phyloP scores from a whole-genome alignment of 2,329 filamentous ascomycete genomes.

The Aureobasidium musti region DNA sequence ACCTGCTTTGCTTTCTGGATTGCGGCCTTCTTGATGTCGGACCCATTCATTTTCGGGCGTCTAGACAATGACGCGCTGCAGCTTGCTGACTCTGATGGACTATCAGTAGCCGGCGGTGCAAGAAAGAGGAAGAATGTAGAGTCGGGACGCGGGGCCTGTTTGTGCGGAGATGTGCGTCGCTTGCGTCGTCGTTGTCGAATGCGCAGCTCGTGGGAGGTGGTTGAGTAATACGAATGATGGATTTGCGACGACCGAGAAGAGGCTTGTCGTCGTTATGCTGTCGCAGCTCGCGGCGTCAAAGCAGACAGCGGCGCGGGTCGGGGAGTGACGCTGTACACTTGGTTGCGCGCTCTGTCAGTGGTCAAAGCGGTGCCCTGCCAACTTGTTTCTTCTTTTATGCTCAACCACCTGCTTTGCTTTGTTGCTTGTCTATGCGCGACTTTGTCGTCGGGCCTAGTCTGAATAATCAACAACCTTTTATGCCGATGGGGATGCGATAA shows the following conservation, averaged over 20 bases:
- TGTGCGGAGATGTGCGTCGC: constrained; percentile 2
- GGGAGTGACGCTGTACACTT: constrained; percentile 13
- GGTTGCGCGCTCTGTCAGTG: neutral
- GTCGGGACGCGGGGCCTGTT: neutral
- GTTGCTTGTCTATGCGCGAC: constrained; percentile 17
- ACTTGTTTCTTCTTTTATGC: constrained; percentile 1
- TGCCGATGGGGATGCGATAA: constrained; percentile 22
- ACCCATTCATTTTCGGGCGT: constrained; percentile 57
- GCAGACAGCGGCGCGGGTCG: constrained; percentile 6
- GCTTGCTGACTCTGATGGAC: constrained; percentile 18
- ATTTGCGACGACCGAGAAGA: neutral
- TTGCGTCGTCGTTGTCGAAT: constrained; percentile 2
- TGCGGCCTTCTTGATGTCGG: constrained; percentile 64
- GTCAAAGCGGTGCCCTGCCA: constrained; percentile 16
- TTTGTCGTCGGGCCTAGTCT: neutral
- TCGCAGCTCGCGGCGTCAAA: constrained; percentile 23
- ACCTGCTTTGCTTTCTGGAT: constrained; percentile 68
- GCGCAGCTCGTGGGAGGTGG: neutral
- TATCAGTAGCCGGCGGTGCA: constrained; percentile 8
- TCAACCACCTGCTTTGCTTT: neutral
- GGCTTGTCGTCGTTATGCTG: constrained; percentile 10
- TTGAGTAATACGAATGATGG: constrained; percentile 7
- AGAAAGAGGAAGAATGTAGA: constrained; percentile 13
- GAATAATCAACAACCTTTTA: neutral
- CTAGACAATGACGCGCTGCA: neutral